These are phyloP conservation scores for Nephelium lappaceum DNA, from an alignment of 345 rosid genomes.

Conservation along the genomic window DNA sequence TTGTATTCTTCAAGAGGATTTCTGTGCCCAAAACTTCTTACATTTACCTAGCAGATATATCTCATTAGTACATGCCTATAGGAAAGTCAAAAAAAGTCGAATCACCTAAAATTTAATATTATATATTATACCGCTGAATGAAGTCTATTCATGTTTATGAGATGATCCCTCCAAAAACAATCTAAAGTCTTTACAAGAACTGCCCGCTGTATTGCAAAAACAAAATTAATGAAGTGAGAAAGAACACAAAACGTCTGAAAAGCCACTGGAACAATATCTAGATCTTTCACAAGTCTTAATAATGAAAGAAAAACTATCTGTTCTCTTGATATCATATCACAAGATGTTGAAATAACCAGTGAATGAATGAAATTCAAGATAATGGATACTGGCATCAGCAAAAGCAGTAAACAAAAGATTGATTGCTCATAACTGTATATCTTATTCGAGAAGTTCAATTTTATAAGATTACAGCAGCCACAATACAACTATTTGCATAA, in stretches of 20 bases:
- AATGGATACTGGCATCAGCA: neutral
- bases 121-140: constrained; percentile 74
- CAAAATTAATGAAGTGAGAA: constrained; percentile 4
- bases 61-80: constrained; percentile 23
- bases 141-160: constrained; percentile 88
- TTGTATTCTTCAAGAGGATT: constrained; percentile 99
- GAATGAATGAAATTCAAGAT: neutral
- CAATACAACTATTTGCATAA: neutral
- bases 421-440: neutral
- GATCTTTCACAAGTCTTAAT: neutral
- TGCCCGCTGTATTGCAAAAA: constrained; percentile 58
- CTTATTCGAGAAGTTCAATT: neutral
- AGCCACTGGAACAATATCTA: neutral
- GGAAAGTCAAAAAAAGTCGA: constrained; percentile 3
- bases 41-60: constrained; percentile 64
- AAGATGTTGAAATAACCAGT: neutral
- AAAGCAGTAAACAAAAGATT: neutral
- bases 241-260: constrained; percentile 5
- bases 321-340: neutral
- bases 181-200: constrained; percentile 87
- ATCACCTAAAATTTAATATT: constrained; percentile 11
- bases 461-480: neutral
- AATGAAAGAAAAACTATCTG: neutral
- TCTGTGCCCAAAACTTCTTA: constrained; percentile 93
- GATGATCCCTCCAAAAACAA: constrained; percentile 95